Conservation (phyloP, 306 rosid genomes). For the Cucurbita argyrosperma region DNA sequence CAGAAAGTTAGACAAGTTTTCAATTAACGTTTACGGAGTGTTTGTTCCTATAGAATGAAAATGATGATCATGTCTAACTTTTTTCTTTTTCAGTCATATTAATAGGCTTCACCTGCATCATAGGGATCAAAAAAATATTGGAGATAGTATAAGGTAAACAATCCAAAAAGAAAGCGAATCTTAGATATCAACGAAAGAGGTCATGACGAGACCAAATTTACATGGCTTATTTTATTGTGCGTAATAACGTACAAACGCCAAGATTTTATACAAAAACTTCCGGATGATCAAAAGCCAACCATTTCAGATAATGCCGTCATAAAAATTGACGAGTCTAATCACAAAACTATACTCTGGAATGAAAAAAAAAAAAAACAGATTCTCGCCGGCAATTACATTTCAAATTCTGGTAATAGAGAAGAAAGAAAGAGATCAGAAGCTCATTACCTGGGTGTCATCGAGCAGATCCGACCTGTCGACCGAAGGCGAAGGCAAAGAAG, state of each 20-base stretch:
- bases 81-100: not conserved
- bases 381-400: not conserved
- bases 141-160: not conserved
- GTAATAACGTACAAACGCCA: not conserved
- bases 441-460: conserved; percentile 31
- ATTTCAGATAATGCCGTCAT: not conserved
- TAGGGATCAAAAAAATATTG: not conserved
- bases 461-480: conserved; percentile 39
- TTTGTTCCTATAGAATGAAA: not conserved
- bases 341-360: not conserved
- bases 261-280: not conserved
- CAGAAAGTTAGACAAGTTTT: not conserved
- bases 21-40: not conserved
- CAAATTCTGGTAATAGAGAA: not conserved
- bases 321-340: not conserved
- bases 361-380: not conserved
- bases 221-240: not conserved
- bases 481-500: conserved; percentile 41
- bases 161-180: not conserved
- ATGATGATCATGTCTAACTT: not conserved
- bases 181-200: not conserved
- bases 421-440: not conserved
- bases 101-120: not conserved
- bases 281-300: not conserved
- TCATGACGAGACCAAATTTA: not conserved